These are phyloP conservation scores for Penicillium subrubescens DNA, from an alignment of 495 filamentous ascomycete genomes.

Conservation along the genomic window DNA sequence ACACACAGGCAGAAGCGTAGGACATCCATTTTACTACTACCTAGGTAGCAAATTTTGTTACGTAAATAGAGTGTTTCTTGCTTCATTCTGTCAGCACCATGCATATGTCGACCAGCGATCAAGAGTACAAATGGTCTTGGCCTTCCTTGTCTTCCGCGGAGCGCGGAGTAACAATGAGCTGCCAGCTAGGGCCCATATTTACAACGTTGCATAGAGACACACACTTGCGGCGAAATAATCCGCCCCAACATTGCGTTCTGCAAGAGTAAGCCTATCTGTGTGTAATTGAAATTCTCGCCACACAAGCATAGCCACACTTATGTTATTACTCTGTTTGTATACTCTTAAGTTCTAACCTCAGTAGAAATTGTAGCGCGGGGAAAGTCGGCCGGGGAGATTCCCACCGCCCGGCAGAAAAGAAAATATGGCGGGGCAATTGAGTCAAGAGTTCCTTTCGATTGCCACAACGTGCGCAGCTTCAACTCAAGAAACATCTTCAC, in stretches of 20 bases:
- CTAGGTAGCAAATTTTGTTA: too few species aligned
- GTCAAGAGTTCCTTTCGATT: slow-evolving; percentile 3
- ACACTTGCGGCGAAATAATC: neutral
- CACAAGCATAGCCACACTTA: neutral
- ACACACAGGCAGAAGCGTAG: neutral
- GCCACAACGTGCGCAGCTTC: neutral
- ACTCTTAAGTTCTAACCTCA: too few species aligned
- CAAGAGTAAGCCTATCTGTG: neutral
- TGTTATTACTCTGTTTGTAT: neutral
- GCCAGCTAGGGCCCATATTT: too few species aligned
- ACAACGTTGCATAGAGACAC: neutral
- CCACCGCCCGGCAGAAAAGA: slow-evolving; percentile 19
- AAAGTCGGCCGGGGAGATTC: slow-evolving; percentile 4
- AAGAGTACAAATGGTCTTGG: neutral
- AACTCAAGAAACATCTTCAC: neutral
- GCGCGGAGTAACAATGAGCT: neutral
- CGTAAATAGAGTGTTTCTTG: too few species aligned
- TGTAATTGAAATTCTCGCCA: neutral
- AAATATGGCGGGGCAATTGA: slow-evolving; percentile 20
- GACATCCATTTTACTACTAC: too few species aligned
- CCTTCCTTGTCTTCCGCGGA: neutral
- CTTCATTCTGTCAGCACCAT: neutral
- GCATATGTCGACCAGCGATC: neutral
- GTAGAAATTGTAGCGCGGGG: neutral
- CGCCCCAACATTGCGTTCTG: neutral